Conservation (phyloP, 208 protist species). For the Leishmania braziliensis region DNA sequence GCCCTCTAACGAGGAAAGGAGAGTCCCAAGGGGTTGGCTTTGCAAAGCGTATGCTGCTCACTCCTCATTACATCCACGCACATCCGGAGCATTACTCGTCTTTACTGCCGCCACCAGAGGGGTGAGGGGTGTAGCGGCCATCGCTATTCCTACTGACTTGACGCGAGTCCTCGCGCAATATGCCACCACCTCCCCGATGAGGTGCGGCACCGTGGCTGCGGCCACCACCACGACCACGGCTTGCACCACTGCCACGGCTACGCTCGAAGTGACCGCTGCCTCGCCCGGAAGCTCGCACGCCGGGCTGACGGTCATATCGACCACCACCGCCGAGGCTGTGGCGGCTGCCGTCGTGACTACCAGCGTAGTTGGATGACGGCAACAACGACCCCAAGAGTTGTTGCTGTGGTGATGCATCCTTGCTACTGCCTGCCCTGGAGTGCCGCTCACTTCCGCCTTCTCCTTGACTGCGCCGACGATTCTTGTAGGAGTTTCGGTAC, state of each 20-base stretch:
- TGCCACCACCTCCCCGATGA: constrained; percentile 5
- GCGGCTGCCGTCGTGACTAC: constrained; percentile 20
- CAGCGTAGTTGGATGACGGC: constrained; percentile 15
- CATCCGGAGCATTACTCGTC: constrained; percentile 1
- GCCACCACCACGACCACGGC: constrained; percentile 1
- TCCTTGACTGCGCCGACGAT: constrained; percentile 25
- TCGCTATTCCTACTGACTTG: constrained; percentile 7
- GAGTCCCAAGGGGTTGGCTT: neutral
- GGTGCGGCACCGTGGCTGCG: neutral
- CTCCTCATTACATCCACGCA: neutral
- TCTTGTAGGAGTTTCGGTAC: constrained; percentile 27
- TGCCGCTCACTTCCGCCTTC: constrained; percentile 8
- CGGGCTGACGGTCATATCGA: constrained; percentile 2
- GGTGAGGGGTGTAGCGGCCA: constrained; percentile 11
- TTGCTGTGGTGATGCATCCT: constrained; percentile 15
- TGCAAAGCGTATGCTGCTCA: neutral
- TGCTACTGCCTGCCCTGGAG: constrained; percentile 19
- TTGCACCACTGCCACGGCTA: constrained; percentile 2
- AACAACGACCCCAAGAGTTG: constrained; percentile 10
- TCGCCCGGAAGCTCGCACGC: constrained; percentile 1
- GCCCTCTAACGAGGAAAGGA: neutral
- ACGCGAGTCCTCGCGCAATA: constrained; percentile 11
- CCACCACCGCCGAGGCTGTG: neutral
- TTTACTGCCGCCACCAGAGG: constrained; percentile 15
- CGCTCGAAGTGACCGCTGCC: neutral